Evolutionary conservation across 1,139 yeast species (phyloP).

Genomic region (Blastobotrys apis): DNA sequence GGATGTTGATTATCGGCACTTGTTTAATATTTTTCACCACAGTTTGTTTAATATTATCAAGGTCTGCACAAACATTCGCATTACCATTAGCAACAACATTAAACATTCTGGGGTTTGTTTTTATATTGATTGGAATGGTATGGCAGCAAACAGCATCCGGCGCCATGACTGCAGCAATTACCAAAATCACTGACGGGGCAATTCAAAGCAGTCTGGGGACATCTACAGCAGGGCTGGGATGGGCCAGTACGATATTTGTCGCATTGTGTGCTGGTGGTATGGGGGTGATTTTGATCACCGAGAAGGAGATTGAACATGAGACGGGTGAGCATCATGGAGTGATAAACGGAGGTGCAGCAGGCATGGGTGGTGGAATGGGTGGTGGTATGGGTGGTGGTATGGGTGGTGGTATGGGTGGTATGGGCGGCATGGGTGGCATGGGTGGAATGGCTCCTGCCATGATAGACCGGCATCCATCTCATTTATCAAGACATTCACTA

Average conservation of each 20-base stretch:
- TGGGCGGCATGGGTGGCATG: constrained; percentile 1
- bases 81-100: constrained; percentile 22
- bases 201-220: constrained; percentile 18
- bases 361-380: constrained; percentile 6
- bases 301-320: constrained; percentile 14
- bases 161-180: constrained; percentile 18
- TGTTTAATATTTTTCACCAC: constrained; percentile 18
- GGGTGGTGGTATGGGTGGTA: not conserved
- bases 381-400: constrained; percentile 1
- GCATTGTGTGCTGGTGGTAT: constrained; percentile 20
- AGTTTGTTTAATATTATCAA: constrained; percentile 18
- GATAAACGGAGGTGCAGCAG: constrained; percentile 8
- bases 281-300: constrained; percentile 21
- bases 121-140: constrained; percentile 25
- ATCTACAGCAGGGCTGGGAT: constrained; percentile 26
- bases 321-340: constrained; percentile 15
- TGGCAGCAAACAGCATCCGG: constrained; percentile 29
- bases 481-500: constrained; percentile 1
- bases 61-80: constrained; percentile 17
- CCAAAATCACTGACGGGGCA: constrained; percentile 18
- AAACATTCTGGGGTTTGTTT: constrained; percentile 20
- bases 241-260: constrained; percentile 23
- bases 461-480: constrained; percentile 4
- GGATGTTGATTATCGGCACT: constrained; percentile 22
- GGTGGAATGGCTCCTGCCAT: not conserved